Percentiles rank a stretch among this genome's conserved stretches.
Evolutionary conservation across 2,329 filamentous ascomycete genomes (phyloP).

Genomic region (Fusarium sp.): DNA sequence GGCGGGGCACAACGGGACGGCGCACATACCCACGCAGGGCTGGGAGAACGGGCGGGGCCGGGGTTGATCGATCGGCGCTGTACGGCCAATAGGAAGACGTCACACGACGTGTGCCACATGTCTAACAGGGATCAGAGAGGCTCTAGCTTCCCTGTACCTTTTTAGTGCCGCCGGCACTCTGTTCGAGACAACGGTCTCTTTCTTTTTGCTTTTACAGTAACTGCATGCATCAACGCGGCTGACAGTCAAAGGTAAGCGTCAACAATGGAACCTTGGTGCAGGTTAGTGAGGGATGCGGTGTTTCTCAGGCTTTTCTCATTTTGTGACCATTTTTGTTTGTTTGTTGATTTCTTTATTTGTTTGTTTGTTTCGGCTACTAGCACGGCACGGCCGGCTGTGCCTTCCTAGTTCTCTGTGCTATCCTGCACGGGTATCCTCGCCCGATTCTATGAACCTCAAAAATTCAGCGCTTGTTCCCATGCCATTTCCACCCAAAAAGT

Average conservation of each 20-base stretch:
- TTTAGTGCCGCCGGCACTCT: slow-evolving; percentile 4
- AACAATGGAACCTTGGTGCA: neutral
- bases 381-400: slow-evolving; percentile 21
- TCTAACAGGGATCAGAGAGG: slow-evolving; percentile 46
- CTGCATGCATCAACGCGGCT: neutral
- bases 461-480: slow-evolving; percentile 24
- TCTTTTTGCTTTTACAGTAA: neutral
- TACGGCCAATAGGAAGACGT: slow-evolving; percentile 30
- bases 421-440: slow-evolving; percentile 41
- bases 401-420: slow-evolving; percentile 24
- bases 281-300: neutral
- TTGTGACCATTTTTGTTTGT: neutral
- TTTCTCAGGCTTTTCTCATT: neutral
- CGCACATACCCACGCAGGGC: slow-evolving; percentile 33
- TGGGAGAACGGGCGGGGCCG: slow-evolving; percentile 34
- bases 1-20: slow-evolving; percentile 2
- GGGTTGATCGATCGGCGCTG: slow-evolving; percentile 5
- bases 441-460: slow-evolving; percentile 26
- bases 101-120: slow-evolving; percentile 44
- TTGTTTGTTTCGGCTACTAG: slow-evolving; percentile 9
- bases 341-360: slow-evolving; percentile 11
- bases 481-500: slow-evolving; percentile 13
- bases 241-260: neutral
- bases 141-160: slow-evolving; percentile 30
- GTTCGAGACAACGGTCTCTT: slow-evolving; percentile 1